Conservation (phyloP, 2,329 filamentous ascomycete genomes). For the Paecilomyces dactylethromorphus region DNA sequence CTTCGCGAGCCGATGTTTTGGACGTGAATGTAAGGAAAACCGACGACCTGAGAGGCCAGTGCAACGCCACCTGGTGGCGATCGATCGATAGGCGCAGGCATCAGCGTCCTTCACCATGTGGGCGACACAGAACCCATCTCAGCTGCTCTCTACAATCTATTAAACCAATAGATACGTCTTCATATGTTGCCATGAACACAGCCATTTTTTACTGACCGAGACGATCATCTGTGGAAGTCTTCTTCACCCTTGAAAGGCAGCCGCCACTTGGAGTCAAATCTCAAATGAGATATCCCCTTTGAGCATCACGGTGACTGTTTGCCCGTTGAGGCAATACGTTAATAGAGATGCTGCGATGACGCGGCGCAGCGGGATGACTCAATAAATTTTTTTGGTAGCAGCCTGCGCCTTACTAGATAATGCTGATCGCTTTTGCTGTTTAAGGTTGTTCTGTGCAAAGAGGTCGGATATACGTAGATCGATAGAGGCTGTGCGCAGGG, state of each 20-base stretch:
- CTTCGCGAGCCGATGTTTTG: background rate
- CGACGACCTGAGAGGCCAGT: background rate
- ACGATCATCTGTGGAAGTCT: background rate
- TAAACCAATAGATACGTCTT: background rate
- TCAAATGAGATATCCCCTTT: background rate
- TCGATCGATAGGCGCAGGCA: background rate
- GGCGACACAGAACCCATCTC: background rate
- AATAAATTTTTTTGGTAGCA: background rate
- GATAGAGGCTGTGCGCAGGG: background rate
- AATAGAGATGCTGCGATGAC: background rate
- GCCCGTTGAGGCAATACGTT: background rate
- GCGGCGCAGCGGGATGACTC: background rate
- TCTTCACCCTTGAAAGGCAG: background rate
- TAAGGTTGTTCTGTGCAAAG: background rate
- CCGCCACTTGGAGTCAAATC: background rate
- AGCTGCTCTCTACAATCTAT: background rate
- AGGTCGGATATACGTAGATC: background rate
- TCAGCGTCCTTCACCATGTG: background rate
- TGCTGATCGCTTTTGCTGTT: background rate
- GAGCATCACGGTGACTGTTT: background rate
- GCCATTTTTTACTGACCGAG: background rate
- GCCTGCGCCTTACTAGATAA: background rate
- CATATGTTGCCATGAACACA: background rate
- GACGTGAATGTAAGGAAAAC: background rate
- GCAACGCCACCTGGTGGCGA: background rate